Conservation (phyloP, 2,329 filamentous ascomycete genomes). For the Pestalotiopsis sp. region DNA sequence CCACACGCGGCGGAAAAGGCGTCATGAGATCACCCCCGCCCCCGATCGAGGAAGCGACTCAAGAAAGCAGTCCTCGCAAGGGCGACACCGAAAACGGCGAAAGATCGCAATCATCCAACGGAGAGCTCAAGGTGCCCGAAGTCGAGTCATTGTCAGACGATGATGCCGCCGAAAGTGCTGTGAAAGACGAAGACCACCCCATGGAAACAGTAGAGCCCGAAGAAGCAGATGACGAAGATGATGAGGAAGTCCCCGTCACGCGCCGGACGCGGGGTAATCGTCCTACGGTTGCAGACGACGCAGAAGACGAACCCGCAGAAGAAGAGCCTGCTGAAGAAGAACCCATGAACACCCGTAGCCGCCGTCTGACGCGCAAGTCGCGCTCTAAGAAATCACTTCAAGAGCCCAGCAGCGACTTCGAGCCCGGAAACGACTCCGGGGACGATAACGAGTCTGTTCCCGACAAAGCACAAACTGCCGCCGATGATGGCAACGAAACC, state of each 20-base stretch:
- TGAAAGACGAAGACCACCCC: slow-evolving; percentile 30
- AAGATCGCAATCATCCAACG: slow-evolving; percentile 16
- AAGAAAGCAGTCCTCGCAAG: slow-evolving; percentile 48
- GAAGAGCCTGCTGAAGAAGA: slow-evolving; percentile 23
- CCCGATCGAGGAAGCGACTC: slow-evolving; percentile 53
- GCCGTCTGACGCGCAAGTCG: slow-evolving; percentile 51
- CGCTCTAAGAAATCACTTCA: slow-evolving; percentile 49
- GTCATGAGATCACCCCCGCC: slow-evolving; percentile 50
- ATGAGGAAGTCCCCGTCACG: slow-evolving; percentile 50
- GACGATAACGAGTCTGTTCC: slow-evolving; percentile 52
- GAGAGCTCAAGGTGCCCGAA: slow-evolving; percentile 18
- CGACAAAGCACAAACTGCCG: slow-evolving; percentile 29
- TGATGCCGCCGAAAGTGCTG: slow-evolving; percentile 18
- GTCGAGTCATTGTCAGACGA: slow-evolving; percentile 19
- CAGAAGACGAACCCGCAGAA: slow-evolving; percentile 13
- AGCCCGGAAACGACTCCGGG: slow-evolving; percentile 61
- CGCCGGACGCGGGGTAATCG: slow-evolving; percentile 45
- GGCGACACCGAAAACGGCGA: slow-evolving; percentile 31
- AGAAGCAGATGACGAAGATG: slow-evolving; percentile 49
- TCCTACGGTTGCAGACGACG: slow-evolving; percentile 18
- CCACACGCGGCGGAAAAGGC: slow-evolving; percentile 54
- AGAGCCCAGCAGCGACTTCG: slow-evolving; percentile 64
- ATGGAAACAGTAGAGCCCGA: slow-evolving; percentile 31
- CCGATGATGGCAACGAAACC: slow-evolving; percentile 48
- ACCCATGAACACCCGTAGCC: slow-evolving; percentile 34